phyloP scores from a whole-genome alignment of 2,329 filamentous ascomycete genomes.

The Xylariaceae sp. region DNA sequence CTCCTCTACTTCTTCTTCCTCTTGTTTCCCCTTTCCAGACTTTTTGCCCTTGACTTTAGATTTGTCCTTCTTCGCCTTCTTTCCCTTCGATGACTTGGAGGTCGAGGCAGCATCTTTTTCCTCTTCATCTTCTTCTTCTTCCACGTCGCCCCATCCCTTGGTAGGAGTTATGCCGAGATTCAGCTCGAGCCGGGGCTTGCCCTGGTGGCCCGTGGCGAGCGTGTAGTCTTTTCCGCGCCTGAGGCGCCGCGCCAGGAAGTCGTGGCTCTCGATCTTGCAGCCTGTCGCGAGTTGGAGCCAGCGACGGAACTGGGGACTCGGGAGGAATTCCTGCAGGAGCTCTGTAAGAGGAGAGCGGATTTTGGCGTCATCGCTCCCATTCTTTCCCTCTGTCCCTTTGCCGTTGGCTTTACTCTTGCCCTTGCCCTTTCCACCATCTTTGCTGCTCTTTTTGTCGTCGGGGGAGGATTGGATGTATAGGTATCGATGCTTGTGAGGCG shows the following conservation, averaged over 20 bases:
- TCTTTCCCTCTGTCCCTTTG: no score
- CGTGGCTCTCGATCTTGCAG: conserved; percentile 64
- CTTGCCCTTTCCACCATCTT: conserved; percentile 10
- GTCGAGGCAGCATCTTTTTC: conserved; percentile 39
- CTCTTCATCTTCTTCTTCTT: conserved; percentile 44
- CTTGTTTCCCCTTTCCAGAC: conserved; percentile 24
- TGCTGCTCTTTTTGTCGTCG: conserved; percentile 34
- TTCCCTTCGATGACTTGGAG: conserved; percentile 30
- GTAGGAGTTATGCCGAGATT: conserved; percentile 84
- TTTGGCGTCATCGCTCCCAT: conserved; percentile 22
- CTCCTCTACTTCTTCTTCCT: conserved; percentile 28
- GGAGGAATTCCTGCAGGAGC: conserved; percentile 74
- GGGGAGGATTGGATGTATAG: conserved; percentile 68
- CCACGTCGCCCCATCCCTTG: conserved; percentile 73
- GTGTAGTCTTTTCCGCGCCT: conserved; percentile 86
- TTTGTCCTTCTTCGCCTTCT: conserved; percentile 31
- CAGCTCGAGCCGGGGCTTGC: conserved; percentile 75
- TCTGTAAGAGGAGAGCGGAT: conserved; percentile 62
- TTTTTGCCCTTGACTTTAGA: conserved; percentile 28
- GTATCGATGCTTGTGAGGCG: conserved; percentile 93
- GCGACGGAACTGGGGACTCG: conserved; percentile 78
- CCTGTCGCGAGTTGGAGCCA: conserved; percentile 84
- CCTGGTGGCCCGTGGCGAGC: conserved; percentile 77
- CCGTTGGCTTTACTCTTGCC: conserved; percentile 20
- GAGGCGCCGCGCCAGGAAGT: conserved; percentile 81